Percentiles rank a stretch among this genome's conserved stretches.
These are phyloP conservation scores for Fusarium brachygibbosum DNA, from an alignment of 2,329 filamentous ascomycete genomes.

Conservation along the genomic window DNA sequence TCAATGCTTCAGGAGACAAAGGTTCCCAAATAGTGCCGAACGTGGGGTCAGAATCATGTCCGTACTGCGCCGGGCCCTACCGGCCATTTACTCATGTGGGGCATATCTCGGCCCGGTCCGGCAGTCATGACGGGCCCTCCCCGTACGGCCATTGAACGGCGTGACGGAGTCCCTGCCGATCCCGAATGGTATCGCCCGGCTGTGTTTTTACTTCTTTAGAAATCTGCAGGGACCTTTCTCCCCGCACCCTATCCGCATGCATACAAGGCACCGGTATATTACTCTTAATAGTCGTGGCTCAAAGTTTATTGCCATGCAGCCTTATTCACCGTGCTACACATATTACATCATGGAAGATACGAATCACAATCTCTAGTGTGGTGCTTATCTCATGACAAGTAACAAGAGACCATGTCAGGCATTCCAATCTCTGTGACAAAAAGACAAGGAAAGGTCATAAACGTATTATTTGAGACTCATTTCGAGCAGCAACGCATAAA, in stretches of 20 bases:
- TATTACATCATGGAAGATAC: slow-evolving; percentile 17
- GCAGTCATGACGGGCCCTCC: slow-evolving; percentile 33
- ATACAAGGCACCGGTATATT: slow-evolving; percentile 16
- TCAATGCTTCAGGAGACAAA: neutral
- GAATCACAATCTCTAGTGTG: neutral
- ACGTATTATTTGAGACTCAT: neutral
- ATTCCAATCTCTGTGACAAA: neutral
- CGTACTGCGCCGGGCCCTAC: slow-evolving; percentile 19
- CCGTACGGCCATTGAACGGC: slow-evolving; percentile 19
- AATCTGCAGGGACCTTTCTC: slow-evolving; percentile 37
- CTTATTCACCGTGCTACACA: neutral
- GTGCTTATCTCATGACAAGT: neutral
- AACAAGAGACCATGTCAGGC: neutral
- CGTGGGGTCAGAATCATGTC: slow-evolving; percentile 29
- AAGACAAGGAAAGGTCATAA: neutral
- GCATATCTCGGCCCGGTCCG: slow-evolving; percentile 46
- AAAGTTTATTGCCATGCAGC: slow-evolving; percentile 7
- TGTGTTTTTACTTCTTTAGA: slow-evolving; percentile 22
- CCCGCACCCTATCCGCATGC: slow-evolving; percentile 16
- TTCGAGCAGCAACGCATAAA: neutral
- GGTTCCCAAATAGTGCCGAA: slow-evolving; percentile 1
- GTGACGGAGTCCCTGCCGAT: slow-evolving; percentile 28
- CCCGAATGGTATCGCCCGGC: slow-evolving; percentile 10
- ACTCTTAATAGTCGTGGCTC: neutral
- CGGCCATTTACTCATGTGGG: slow-evolving; percentile 36